Conservation (phyloP, 1,284 basidiomycete genomes). For the Ganoderma lingzhi region DNA sequence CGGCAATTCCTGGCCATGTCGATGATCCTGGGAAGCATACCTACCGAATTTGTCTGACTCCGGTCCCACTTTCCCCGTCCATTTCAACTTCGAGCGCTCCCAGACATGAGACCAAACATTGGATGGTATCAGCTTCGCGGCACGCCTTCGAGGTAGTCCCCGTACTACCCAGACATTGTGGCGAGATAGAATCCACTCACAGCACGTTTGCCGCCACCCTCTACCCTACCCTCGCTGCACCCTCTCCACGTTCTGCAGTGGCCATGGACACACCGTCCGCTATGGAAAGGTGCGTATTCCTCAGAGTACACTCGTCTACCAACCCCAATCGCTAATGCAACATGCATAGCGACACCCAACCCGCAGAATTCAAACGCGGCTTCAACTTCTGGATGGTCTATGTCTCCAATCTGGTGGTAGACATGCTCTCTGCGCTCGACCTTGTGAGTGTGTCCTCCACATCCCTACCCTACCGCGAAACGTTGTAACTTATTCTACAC, state of each 20-base stretch:
- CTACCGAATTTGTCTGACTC: not conserved
- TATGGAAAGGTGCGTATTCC: not conserved
- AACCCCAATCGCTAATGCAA: not conserved
- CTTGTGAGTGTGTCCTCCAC: constrained; percentile 1
- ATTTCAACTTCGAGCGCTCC: not conserved
- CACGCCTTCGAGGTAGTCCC: not conserved
- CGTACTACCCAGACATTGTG: not conserved
- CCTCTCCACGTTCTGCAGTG: not conserved
- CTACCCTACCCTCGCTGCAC: not conserved
- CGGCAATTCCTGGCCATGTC: not conserved
- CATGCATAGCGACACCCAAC: not conserved
- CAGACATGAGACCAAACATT: not conserved
- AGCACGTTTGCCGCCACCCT: not conserved
- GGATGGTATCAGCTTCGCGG: constrained; percentile 1
- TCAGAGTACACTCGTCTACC: not conserved
- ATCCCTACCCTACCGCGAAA: not conserved
- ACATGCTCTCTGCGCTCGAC: constrained; percentile 22
- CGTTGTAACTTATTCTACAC: not conserved
- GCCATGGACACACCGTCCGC: not conserved
- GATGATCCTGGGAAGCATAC: not conserved
- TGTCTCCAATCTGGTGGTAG: constrained; percentile 12
- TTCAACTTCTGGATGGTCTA: constrained; percentile 19
- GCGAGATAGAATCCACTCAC: not conserved
- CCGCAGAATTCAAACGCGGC: constrained; percentile 3
- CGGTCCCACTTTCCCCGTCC: not conserved